These are phyloP conservation scores for Biancaea sappan DNA, from an alignment of 306 rosid species.

Conservation along the genomic window DNA sequence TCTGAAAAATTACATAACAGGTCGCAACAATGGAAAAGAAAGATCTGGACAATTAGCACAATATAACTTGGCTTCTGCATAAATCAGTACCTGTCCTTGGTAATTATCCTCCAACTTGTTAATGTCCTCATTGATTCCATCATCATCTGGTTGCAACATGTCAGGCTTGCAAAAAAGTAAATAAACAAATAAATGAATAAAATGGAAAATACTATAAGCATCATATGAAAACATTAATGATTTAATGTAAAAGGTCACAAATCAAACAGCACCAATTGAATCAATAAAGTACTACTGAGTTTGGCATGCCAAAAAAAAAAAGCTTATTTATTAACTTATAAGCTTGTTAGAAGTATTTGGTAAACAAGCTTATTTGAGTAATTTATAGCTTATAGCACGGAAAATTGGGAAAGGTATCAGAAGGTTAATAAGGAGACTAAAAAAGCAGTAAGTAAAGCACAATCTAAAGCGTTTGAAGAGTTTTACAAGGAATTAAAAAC, in stretches of 20 bases:
- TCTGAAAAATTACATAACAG: conserved; percentile 1
- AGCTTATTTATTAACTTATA: no score
- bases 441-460: no score
- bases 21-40: conserved; percentile 14
- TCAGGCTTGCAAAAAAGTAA: conserved; percentile 61
- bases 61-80: conserved; percentile 22
- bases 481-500: no score
- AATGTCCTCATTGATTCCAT: conserved; percentile 62
- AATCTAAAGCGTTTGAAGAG: no score
- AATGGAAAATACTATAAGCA: no score
- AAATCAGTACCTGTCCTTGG: conserved; percentile 62
- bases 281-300: conserved; percentile 18
- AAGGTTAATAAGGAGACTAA: no score
- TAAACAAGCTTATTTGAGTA: no score
- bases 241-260: conserved; percentile 15
- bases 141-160: conserved; percentile 58
- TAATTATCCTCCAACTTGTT: conserved; percentile 61
- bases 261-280: conserved; percentile 21
- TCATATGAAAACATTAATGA: conserved; percentile 11
- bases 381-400: no score
- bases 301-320: no score
- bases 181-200: no score
- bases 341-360: no score
- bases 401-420: no score
- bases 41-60: conserved; percentile 18